Base-by-base conservation (phyloP, 2,329 filamentous ascomycete genomes). In the Fusarium sp. region DNA sequence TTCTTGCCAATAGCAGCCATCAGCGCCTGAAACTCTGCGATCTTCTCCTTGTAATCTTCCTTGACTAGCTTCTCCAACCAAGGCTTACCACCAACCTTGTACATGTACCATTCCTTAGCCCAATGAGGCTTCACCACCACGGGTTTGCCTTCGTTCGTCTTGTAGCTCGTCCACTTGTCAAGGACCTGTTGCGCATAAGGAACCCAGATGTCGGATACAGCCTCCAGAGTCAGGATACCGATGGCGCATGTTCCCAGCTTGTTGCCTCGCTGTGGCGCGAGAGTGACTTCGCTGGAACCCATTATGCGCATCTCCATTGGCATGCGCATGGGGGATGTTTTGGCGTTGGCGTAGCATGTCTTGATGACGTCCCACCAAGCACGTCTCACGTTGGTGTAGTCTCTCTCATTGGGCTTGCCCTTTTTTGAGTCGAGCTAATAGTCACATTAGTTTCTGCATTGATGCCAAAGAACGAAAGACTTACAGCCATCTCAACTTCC, bases 391-490 rank as follows among this genome's bases (percentile, higher is more conserved):
- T 49, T 49, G 11, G 10, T 18, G 47, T 49, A 49, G 22, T 49
- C 47, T 7, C 47, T n/a, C 28, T 49, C 28, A 13, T 18, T 33
- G 0, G 47, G 28, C 15, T 33, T 49, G 5, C 47, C 47, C 15
- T 49, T 49, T 15, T 49, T 49, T 33, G 47, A 49, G 28, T 49
- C 47, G 2, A 49, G 47, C 47, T 49, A 0, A 33, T 18, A n/a
- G 7, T 9, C 15, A 10, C 3, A 13, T 49, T 49, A 49, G 47
- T 18, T 31, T n/a, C 8, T 31, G 5, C 1, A 3, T n/a, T 3
- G 7, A 17, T 4, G 7, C 1, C 1, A 31, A 31, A 3, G 5
- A 9, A n/a, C 5, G 0, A 9, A 18, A n/a, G 22, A 49, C 28
- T 49, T n/a, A 49, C 47, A 0, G 28, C 22, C 47, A 49, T 49